Conservation (phyloP, 2,329 filamentous ascomycete genomes). For the Davidsoniella eucalypti region DNA sequence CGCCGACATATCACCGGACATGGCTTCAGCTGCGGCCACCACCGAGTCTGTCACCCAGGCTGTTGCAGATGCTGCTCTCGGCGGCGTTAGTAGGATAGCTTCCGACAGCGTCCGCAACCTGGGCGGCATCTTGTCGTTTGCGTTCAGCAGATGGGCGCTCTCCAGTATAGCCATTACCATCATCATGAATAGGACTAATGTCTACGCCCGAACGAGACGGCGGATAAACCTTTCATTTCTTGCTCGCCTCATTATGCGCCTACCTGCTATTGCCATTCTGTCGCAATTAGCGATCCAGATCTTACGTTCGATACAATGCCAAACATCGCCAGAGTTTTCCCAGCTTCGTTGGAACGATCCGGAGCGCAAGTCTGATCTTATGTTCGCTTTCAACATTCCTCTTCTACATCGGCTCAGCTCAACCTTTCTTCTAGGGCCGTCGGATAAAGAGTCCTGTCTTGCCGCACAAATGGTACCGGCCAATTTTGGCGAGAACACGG, state of each 20-base stretch:
- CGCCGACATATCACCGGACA: slow-evolving; percentile 12
- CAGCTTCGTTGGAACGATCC: slow-evolving; percentile 53
- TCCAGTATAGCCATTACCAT: slow-evolving; percentile 76
- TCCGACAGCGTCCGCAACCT: slow-evolving; percentile 50
- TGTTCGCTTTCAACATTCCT: slow-evolving; percentile 53
- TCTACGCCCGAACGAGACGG: slow-evolving; percentile 79
- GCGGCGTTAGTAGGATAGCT: slow-evolving; percentile 31
- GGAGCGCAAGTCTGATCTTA: slow-evolving; percentile 46
- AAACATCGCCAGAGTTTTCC: slow-evolving; percentile 62
- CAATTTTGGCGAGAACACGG: slow-evolving; percentile 32
- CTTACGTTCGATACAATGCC: slow-evolving; percentile 77
- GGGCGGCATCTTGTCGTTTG: slow-evolving; percentile 76
- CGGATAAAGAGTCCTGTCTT: slow-evolving; percentile 57
- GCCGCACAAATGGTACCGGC: slow-evolving; percentile 50
- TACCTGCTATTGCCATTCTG: slow-evolving; percentile 55
- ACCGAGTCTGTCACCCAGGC: slow-evolving; percentile 15
- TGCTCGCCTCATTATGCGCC: slow-evolving; percentile 51
- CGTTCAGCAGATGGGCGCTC: slow-evolving; percentile 83
- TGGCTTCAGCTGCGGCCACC: slow-evolving; percentile 10
- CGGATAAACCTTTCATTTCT: slow-evolving; percentile 62
- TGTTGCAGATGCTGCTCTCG: slow-evolving; percentile 6
- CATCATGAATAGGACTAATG: slow-evolving; percentile 76
- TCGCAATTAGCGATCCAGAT: slow-evolving; percentile 50
- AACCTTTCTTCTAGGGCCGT: slow-evolving; percentile 53
- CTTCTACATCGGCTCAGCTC: slow-evolving; percentile 60